Conservation (phyloP, 164 flowering plant genomes). For the Tetrastigma voinierianum region DNA sequence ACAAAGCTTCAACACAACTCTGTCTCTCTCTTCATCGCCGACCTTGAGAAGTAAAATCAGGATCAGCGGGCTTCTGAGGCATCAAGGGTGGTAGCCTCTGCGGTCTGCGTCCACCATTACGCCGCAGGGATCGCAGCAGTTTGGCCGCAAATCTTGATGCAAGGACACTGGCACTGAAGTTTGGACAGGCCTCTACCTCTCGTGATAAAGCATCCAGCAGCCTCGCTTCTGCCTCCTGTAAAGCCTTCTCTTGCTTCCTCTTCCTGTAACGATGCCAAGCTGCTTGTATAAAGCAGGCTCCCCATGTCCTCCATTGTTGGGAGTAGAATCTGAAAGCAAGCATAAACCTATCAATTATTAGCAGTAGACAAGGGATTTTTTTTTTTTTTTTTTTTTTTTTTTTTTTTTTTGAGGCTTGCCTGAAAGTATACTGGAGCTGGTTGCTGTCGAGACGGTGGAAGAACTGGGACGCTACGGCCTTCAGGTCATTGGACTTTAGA, state of each 20-base stretch:
- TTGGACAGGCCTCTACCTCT: constrained; percentile 25
- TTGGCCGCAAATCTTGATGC: constrained; percentile 54
- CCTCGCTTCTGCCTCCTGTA: constrained; percentile 41
- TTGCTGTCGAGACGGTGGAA: no score
- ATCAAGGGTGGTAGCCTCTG: constrained; percentile 25
- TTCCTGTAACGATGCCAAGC: constrained; percentile 70
- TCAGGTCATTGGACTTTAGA: constrained; percentile 29
- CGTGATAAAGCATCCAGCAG: constrained; percentile 32
- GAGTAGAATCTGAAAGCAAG: constrained; percentile 50
- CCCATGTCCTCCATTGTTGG: constrained; percentile 87
- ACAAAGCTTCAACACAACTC: constrained; percentile 10
- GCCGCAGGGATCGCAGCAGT: constrained; percentile 25
- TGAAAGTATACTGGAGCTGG: no score
- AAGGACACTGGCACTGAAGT: constrained; percentile 42
- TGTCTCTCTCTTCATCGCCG: no score
- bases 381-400: background rate
- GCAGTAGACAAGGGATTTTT: no score
- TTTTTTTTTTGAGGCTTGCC: no score
- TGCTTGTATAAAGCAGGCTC: constrained; percentile 68
- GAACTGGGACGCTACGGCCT: constrained; percentile 4
- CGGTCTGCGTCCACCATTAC: constrained; percentile 12
- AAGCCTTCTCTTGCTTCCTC: constrained; percentile 39
- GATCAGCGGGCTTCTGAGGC: constrained; percentile 53
- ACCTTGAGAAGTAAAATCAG: constrained; percentile 36
- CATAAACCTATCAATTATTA: no score